A percentile compares a stretch with the other conserved stretches of the same genome.
phyloP scores from a whole-genome alignment of 2,329 filamentous ascomycete species.

The Ophiosphaerella herpotricha region DNA sequence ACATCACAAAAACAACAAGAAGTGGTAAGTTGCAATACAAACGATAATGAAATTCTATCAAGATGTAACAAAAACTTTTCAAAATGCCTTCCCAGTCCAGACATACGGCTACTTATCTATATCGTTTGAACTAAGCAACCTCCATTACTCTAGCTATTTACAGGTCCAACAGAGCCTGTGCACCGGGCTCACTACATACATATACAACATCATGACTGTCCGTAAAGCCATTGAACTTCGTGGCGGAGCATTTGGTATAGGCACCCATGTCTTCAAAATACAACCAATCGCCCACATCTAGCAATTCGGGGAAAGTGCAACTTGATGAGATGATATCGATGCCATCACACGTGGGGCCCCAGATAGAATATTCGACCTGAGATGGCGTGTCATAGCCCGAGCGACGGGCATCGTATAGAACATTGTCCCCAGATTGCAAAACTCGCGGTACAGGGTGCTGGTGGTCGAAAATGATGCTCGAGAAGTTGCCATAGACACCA shows the following conservation, averaged over 20 bases:
- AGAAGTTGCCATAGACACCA: constrained; percentile 97
- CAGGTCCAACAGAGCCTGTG: constrained; percentile 67
- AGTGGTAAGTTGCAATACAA: no score
- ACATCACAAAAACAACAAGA: no score
- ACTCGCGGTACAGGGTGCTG: constrained; percentile 88
- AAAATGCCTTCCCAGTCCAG: background rate
- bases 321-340: constrained; percentile 92
- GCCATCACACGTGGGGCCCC: constrained; percentile 97
- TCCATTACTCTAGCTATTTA: constrained; percentile 8
- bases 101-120: background rate
- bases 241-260: constrained; percentile 97
- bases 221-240: constrained; percentile 95
- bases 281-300: constrained; percentile 95
- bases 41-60: no score
- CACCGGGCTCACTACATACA: constrained; percentile 90
- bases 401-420: constrained; percentile 56
- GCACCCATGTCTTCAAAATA: constrained; percentile 99
- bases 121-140: background rate
- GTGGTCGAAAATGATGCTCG: constrained; percentile 98
- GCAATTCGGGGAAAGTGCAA: constrained; percentile 73
- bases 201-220: constrained; percentile 93
- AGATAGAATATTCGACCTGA: constrained; percentile 86
- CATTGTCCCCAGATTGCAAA: constrained; percentile 65
- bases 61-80: background rate
- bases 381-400: constrained; percentile 53